Percentiles rank a stretch among this genome's conserved stretches.
Conservation (phyloP, 441 rosid species). For the Pelargonium cotyledonis region DNA sequence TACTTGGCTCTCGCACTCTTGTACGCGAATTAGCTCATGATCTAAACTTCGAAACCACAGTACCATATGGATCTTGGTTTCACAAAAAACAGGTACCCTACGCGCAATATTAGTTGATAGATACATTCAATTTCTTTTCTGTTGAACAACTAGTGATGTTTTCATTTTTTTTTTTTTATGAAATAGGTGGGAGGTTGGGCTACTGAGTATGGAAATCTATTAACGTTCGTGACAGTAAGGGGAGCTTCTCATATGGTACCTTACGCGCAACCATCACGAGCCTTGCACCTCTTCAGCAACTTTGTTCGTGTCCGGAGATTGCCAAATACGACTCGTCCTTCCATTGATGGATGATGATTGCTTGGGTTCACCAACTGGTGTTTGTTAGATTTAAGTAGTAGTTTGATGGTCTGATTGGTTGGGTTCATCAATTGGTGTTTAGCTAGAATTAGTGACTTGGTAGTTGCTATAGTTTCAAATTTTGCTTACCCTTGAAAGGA, state of each 20-base stretch:
- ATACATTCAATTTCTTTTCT: too few relatives aligned
- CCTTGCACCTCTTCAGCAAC: slow-evolving; percentile 69
- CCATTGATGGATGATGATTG: slow-evolving; percentile 27
- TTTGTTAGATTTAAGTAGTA: neutral
- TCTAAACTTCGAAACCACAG: slow-evolving; percentile 48
- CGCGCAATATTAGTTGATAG: neutral
- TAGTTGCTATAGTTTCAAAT: too few relatives aligned
- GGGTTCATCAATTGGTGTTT: too few relatives aligned
- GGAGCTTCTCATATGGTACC: slow-evolving; percentile 97
- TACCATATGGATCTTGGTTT: slow-evolving; percentile 75
- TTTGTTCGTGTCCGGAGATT: slow-evolving; percentile 57
- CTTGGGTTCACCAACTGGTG: neutral
- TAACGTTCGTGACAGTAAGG: slow-evolving; percentile 70
- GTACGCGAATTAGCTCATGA: slow-evolving; percentile 70
- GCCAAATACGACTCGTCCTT: slow-evolving; percentile 44
- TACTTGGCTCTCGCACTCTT: slow-evolving; percentile 66
- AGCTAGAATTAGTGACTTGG: too few relatives aligned
- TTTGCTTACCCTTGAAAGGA: too few relatives aligned
- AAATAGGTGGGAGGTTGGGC: slow-evolving; percentile 78
- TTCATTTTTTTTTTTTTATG: neutral
- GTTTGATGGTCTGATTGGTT: too few relatives aligned
- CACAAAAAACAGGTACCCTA: slow-evolving; percentile 83
- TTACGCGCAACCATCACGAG: slow-evolving; percentile 73
- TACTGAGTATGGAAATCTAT: slow-evolving; percentile 59
- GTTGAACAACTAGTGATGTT: neutral